Evolutionary conservation across 108 stramenopile species (phyloP).

Genomic region (Fragilariopsis cylindrus): DNA sequence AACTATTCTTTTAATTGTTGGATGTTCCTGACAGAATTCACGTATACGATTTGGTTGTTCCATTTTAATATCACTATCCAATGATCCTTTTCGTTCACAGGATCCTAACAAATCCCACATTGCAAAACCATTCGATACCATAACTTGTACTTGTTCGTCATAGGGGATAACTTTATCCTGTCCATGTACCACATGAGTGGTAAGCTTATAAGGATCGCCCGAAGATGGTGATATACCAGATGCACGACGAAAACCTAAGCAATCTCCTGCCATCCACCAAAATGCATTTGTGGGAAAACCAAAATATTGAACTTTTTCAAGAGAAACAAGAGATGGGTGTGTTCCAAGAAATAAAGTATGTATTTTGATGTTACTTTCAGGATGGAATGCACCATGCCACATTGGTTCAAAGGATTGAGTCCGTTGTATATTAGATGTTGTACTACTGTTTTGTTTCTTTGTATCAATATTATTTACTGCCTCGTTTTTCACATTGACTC

Average conservation of each 20-base stretch:
- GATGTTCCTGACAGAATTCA: conserved; percentile 53
- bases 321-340: conserved; percentile 60
- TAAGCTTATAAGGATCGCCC: conserved; percentile 60
- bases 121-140: conserved; percentile 65
- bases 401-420: too few relatives aligned
- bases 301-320: conserved; percentile 56
- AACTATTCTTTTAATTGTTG: conserved; percentile 59
- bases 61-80: conserved; percentile 60
- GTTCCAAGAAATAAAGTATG: conserved; percentile 77
- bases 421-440: too few relatives aligned
- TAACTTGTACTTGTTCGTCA: conserved; percentile 47
- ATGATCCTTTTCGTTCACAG: conserved; percentile 50
- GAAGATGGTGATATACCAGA: conserved; percentile 42
- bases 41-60: conserved; percentile 64
- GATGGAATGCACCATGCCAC: not conserved
- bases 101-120: conserved; percentile 74
- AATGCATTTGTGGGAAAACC: conserved; percentile 63
- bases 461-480: too few relatives aligned
- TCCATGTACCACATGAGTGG: conserved; percentile 46
- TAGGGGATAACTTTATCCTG: conserved; percentile 54
- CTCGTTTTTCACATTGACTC: too few relatives aligned
- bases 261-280: conserved; percentile 84
- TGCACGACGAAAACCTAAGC: conserved; percentile 67
- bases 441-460: too few relatives aligned
- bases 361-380: not conserved